These are phyloP conservation scores for Tephrocybe sp. DNA, from an alignment of 768 basidiomycete species.

Conservation along the genomic window DNA sequence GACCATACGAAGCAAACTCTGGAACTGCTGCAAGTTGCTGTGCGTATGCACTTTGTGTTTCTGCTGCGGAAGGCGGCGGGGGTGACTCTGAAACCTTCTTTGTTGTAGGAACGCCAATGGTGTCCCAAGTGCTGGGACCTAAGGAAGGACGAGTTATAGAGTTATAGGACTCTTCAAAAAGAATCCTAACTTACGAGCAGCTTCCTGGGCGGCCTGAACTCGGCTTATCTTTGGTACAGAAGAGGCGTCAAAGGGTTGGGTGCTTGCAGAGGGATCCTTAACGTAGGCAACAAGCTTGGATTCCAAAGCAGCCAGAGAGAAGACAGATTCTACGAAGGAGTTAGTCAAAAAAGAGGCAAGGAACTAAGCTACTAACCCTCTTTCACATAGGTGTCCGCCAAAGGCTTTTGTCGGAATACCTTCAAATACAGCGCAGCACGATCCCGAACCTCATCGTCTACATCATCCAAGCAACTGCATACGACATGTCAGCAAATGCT, in stretches of 20 bases:
- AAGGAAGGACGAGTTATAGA: constrained; percentile 4
- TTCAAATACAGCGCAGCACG: constrained; percentile 93
- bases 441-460: constrained; percentile 98
- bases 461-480: constrained; percentile 89
- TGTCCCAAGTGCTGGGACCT: constrained; percentile 88
- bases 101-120: constrained; percentile 68
- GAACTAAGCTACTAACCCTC: constrained; percentile 56
- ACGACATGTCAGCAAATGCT: constrained; percentile 4
- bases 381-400: constrained; percentile 87
- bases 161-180: background rate
- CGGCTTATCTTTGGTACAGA: constrained; percentile 93
- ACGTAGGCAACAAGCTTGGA: constrained; percentile 92
- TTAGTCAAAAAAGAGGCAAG: constrained; percentile 5
- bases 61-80: constrained; percentile 78
- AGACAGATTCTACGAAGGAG: constrained; percentile 79
- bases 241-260: constrained; percentile 79
- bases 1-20: constrained; percentile 81
- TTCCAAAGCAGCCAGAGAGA: constrained; percentile 87
- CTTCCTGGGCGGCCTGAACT: constrained; percentile 85
- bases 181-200: constrained; percentile 59
- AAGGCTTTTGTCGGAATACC: constrained; percentile 71
- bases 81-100: constrained; percentile 59
- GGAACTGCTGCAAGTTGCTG: constrained; percentile 85
- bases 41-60: constrained; percentile 84
- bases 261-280: constrained; percentile 69